A percentile compares a stretch with the other conserved stretches of the same genome.
Evolutionary conservation across 148 eudicot genomes (phyloP).

Genomic region (Camellia granthamiana): DNA sequence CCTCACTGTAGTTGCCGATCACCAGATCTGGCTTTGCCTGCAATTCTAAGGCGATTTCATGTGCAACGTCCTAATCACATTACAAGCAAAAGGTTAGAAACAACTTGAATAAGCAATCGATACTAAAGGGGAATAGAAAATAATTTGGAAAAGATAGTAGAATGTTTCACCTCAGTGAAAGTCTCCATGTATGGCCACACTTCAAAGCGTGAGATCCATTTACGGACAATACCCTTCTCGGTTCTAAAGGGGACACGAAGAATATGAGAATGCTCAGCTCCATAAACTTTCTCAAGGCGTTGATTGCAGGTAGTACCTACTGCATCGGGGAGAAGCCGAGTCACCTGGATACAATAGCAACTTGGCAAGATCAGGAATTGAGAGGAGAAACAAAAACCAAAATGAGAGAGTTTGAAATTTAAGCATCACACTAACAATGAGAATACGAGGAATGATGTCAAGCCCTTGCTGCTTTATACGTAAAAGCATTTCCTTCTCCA

Average conservation of each 20-base stretch:
- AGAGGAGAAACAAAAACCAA: background rate
- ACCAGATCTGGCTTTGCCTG: conserved; percentile 91
- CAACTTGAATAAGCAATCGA: background rate
- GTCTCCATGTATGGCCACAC: conserved; percentile 99
- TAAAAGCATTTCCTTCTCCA: conserved; percentile 89
- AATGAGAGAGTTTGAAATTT: background rate
- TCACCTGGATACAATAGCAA: conserved; percentile 34
- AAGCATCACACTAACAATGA: conserved; percentile 47
- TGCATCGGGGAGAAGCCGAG: conserved; percentile 94
- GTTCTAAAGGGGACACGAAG: conserved; percentile 95
- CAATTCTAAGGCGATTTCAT: conserved; percentile 69
- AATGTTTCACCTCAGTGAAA: conserved; percentile 70
- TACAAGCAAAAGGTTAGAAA: background rate
- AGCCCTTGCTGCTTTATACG: conserved; percentile 97
- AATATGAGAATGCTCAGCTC: conserved; percentile 84
- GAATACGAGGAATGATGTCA: conserved; percentile 82
- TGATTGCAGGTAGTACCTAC: conserved; percentile 95
- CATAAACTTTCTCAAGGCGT: conserved; percentile 87
- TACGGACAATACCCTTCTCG: conserved; percentile 85
- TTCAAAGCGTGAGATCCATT: conserved; percentile 97
- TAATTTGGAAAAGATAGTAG: background rate
- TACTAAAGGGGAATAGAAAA: background rate
- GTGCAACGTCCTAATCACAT: conserved; percentile 74
- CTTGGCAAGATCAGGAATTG: background rate
- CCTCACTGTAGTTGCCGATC: conserved; percentile 95